Base-by-base conservation (phyloP, 805 yeast genomes). In the Nakazawaea pomicola region DNA sequence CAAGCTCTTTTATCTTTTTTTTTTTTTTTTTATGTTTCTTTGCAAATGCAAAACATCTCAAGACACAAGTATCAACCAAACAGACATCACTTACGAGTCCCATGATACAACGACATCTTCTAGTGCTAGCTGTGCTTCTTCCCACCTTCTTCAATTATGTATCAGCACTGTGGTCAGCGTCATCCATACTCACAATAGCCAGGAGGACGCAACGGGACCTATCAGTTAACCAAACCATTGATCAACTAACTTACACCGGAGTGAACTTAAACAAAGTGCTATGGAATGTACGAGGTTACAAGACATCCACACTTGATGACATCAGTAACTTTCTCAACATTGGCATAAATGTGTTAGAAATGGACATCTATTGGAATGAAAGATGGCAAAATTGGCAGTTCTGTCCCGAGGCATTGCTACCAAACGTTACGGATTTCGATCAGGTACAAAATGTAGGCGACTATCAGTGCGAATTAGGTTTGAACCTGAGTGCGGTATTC, bases 291-390 rank as follows among this genome's bases (percentile, higher is more conserved):
- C 40, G 42, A 1, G 67, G 70, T 0, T 69, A 67, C 34, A 60
- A 57, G 7, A 29, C 55, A 0, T 48, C 52, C 1, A 49, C 72
- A 0, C 37, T 72, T 9, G 20, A 36, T 1, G 43, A 46, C 1
- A 48, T 72, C 2, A 39, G 50, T 4, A 41, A 47, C 0, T 36
- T 77, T 15, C 48, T 81, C 32, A 49, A 55, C 28, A 56, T 57
- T 2, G 84, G 84, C 0, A 59, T 70, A 1, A 71, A 68, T 39
- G 56, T 67, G 0, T 54, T 78, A n/a, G 57, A 63, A 40, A 38
- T 80, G 4, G 85, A 83, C 51, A 41, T 80, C 20, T 80, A 78
- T 54, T 73, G 76, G 67, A 75, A 74, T 50, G 74, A 72, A 37
- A 49, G 59, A 31, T 58, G 66, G 3, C 38, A 44, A 8, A 61